Evolutionary conservation across 2,329 filamentous ascomycete species (phyloP), one percentile per base, ranked within the genome.

Genomic region (Colletotrichum sublineola): DNA sequence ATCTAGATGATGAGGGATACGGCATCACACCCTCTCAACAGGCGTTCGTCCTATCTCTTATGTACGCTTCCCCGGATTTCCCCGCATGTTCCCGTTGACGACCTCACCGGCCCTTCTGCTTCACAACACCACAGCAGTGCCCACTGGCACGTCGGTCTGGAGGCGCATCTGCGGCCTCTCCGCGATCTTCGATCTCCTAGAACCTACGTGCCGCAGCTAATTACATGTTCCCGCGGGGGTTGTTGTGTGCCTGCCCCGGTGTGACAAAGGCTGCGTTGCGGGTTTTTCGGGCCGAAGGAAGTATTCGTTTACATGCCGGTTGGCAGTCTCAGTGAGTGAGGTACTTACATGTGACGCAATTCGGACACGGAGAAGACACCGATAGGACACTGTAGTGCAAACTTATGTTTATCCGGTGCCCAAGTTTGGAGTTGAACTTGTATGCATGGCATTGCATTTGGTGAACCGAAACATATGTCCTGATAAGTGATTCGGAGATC

Each of bases 21-120:
- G 58, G n/a, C 64, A 68, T 20, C 38, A 63, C 65, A 63, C 50
- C 65, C 53, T 68, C n/a, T 68, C n/a, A n/a, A 6, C 11, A 57
- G 29, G n/a, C 44, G 36, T 71, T 68, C 65, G 24, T 71, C 64
- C 48, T 50, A 63, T 68, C 4, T 56, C 15, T 20, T 18, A 38
- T 33, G 11, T 40, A 3, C 11, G 1, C 42, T 56, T 42, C 40
- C 55, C 46, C 46, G 46, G 40, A 18, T 52, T 63, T 40, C 20
- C 57, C 58, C 53, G n/a, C 29, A 24, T 58, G 36, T 58, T 55
- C 58, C 33, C 53, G 53, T 40, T 1, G 33, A 24, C 20, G 12
- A 24, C 53, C 36, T 57, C 52, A 44, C 57, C 64, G 50, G 33
- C 40, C 55, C 56, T 50, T 44, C 31, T 38, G 36, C 33, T 15